phyloP scores from a whole-genome alignment of 768 basidiomycete genomes.

The Phylloporus sp. region DNA sequence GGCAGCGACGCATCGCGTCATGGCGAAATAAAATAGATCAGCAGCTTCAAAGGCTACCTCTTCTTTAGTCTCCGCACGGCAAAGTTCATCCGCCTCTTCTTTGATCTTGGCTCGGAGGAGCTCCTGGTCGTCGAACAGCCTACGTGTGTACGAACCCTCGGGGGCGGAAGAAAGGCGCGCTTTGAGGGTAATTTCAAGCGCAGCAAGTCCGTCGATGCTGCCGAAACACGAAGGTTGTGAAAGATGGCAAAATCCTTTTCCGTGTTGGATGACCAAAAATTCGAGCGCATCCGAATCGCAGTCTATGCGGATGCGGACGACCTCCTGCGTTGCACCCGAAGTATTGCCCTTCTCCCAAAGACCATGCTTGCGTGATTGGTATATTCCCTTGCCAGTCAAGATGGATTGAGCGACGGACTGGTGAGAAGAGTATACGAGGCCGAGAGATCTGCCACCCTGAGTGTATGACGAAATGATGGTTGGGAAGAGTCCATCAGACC shows the following conservation, averaged over 20 bases:
- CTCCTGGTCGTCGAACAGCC: constrained; percentile 75
- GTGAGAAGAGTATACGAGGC: constrained; percentile 91
- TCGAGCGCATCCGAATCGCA: constrained; percentile 93
- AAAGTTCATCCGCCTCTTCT: constrained; percentile 99
- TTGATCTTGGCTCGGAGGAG: constrained; percentile 92
- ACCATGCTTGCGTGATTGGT: constrained; percentile 94
- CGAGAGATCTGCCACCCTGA: constrained; percentile 71
- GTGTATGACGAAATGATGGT: constrained; percentile 76
- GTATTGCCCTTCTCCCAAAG: constrained; percentile 97
- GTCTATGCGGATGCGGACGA: constrained; percentile 77
- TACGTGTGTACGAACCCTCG: constrained; percentile 85
- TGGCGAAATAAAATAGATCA: constrained; percentile 88
- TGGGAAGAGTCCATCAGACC: constrained; percentile 87
- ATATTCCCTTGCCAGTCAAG: constrained; percentile 83
- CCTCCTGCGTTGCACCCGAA: constrained; percentile 87
- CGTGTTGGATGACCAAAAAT: constrained; percentile 86
- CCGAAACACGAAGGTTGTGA: constrained; percentile 87
- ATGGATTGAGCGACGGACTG: constrained; percentile 87
- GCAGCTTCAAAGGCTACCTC: constrained; percentile 94
- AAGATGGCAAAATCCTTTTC: constrained; percentile 91
- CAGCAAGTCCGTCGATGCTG: constrained; percentile 68
- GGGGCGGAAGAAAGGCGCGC: constrained; percentile 73
- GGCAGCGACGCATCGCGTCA: constrained; percentile 76
- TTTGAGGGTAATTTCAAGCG: constrained; percentile 73
- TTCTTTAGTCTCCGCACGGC: constrained; percentile 66